Evolutionary conservation across 1,284 basidiomycete genomes (phyloP), one percentile per base, ranked within the genome.

Genomic region (Vanrija sp.): DNA sequence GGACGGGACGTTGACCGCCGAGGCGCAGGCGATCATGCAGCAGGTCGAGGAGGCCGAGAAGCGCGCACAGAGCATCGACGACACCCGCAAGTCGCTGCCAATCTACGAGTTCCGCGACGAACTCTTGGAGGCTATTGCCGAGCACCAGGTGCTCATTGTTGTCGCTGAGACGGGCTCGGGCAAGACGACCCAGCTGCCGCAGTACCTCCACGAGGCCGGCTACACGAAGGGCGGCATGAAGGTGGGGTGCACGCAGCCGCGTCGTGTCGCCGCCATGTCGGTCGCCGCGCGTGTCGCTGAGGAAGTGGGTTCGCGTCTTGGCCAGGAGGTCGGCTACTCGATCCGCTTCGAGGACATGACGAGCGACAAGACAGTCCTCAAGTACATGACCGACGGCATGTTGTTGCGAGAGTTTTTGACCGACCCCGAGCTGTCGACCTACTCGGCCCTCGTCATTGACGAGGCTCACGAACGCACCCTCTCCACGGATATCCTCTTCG

Each of bases 331-430:
- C 58, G 96, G 96, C 15, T 99, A 98, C 77, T 93, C 91, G 29
- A 98, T 99, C 66, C 91, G 96, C 38, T 99, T 99, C 78, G 96
- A 98, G 77, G 95, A 99, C 75, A 96, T 93, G 76, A 98, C 96
- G 10, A 95, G 91, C 77, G 93, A 95, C 80, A 98, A 93, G 80
- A 97, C 94, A 2, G 87, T 93, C 38, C 81, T 98, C 69, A 97
- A 98, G 78, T 97, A 95, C 77, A 95, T 97, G 94, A 97, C 93
- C 46, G 94, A 97, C 71, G 94, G 94, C 46, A 97, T 97, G 93
- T 81, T 97, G n/a, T 78, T 97, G 46, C 84, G 94, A 70, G 92
- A 97, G 76, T 97, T 96, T 76, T 78, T 98, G 69, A 97, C 92
- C 9, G 94, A 97, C 74, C 92, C 93, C 0, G 91, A 94, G 79